Base-by-base conservation (phyloP, 2,329 filamentous ascomycete genomes). In the Aspergillus cejpii region DNA sequence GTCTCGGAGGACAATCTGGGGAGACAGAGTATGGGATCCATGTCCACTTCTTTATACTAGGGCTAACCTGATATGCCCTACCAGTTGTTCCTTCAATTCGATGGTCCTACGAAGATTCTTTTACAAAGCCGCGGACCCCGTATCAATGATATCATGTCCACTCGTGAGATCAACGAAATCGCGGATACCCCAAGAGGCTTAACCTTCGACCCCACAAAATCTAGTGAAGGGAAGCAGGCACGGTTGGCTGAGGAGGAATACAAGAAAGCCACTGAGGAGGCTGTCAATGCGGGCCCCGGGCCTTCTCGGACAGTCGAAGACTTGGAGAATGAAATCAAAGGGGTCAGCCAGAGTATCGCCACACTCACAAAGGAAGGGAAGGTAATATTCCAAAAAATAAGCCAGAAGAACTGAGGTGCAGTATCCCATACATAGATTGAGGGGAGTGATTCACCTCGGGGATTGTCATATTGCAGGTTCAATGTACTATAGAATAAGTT, bases 101-200 rank as follows among this genome's bases (percentile, higher is more conserved):
- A 83, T 45, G 92, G 92, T 0, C 92, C 92, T 1, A 80, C 79
- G 5, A 96, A 86, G 2, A 79, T 98, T 39, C 75, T 97, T 34
- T 74, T 98, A 58, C 94, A 94, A 52, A 94, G 88, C 41, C 81
- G 91, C n/a, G 89, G 83, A 11, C 80, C 87, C 17, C 77, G 85
- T 12, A 71, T 94, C 34, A 81, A 80, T 42, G 91, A 98, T 53
- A 79, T 86, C 2, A 73, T 98, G 53, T 87, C 83, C 3, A 74
- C 77, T 21, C 78, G 83, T 39, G 84, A 98, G 54, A 79, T 97
- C 44, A 90, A 94, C 55, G 92, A 97, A 69, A 86, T 96, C 49
- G 91, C 91, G 0, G 84, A 90, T 60, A 75, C 82, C 5, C 85
- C 89, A 24, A 80, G 87, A 0, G 91, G 90, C 1, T 75, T 77